Conservation (phyloP, 225 moss, liverwort and hornwort genomes). For the Bryoerythrophyllum caledonicum region DNA sequence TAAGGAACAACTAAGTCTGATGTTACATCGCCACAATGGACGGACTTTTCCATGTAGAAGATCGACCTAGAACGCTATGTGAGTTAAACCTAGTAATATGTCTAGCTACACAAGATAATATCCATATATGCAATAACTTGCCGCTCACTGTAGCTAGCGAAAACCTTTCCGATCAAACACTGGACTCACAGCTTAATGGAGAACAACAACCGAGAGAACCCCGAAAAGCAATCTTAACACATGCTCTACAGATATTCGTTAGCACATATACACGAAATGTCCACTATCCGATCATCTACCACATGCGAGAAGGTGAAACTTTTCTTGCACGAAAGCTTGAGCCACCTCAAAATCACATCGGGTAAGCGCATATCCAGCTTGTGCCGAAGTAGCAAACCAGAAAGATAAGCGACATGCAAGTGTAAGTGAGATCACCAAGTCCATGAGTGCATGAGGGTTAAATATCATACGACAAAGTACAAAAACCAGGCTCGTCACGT, state of each 20-base stretch:
- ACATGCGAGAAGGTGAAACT: neutral
- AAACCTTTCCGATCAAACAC: neutral
- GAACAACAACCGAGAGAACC: neutral
- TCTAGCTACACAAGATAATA: neutral
- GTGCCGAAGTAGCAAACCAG: neutral
- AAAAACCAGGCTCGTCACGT: neutral
- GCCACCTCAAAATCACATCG: neutral
- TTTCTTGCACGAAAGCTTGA: neutral
- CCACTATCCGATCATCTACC: neutral
- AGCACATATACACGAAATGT: neutral
- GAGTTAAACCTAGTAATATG: neutral
- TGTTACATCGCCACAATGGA: neutral
- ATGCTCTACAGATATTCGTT: neutral
- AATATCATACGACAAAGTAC: neutral
- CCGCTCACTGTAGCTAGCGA: neutral
- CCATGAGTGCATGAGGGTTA: constrained; percentile 4
- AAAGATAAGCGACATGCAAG: neutral
- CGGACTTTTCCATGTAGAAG: neutral
- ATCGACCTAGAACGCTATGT: too few species aligned
- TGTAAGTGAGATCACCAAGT: neutral
- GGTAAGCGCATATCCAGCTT: neutral
- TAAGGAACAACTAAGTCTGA: neutral
- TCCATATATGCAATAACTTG: neutral
- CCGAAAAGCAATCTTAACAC: neutral
- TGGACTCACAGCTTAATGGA: neutral